phyloP scores from a whole-genome alignment of 371 early-diverging fungal genomes.

The Lichtheimia corymbifera region DNA sequence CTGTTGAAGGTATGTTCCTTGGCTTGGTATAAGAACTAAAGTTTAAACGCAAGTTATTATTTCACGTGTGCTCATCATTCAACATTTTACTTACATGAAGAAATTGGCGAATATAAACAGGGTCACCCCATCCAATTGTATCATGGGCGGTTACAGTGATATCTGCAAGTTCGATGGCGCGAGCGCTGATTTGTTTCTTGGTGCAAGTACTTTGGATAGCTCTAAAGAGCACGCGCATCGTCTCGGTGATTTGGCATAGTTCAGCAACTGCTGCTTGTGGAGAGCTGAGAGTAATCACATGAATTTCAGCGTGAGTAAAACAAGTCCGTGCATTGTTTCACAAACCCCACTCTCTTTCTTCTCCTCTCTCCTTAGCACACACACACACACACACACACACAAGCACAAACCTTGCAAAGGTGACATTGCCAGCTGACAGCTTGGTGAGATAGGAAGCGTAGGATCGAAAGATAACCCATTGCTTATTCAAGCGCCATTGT shows the following conservation, averaged over 20 bases:
- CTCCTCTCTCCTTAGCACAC: background rate
- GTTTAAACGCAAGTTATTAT: no score
- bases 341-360: background rate
- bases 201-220: background rate
- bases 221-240: background rate
- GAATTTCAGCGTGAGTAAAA: background rate
- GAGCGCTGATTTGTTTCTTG: conserved; percentile 13
- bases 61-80: no score
- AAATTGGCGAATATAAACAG: conserved; percentile 21
- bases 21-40: conserved; percentile 55
- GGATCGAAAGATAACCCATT: conserved; percentile 46
- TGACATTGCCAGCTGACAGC: background rate
- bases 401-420: background rate
- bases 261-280: background rate
- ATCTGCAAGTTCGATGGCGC: conserved; percentile 25
- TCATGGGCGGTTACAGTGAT: conserved; percentile 29
- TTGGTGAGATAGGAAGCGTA: conserved; percentile 40
- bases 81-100: conserved; percentile 22
- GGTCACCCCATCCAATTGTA: conserved; percentile 38
- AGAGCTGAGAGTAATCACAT: background rate
- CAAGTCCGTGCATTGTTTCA: no score
- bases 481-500: conserved; percentile 46
- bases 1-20: conserved; percentile 70
- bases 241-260: background rate
- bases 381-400: background rate